Base-by-base conservation (phyloP, 805 yeast genomes). In the Tetrapisispora phaffii region DNA sequence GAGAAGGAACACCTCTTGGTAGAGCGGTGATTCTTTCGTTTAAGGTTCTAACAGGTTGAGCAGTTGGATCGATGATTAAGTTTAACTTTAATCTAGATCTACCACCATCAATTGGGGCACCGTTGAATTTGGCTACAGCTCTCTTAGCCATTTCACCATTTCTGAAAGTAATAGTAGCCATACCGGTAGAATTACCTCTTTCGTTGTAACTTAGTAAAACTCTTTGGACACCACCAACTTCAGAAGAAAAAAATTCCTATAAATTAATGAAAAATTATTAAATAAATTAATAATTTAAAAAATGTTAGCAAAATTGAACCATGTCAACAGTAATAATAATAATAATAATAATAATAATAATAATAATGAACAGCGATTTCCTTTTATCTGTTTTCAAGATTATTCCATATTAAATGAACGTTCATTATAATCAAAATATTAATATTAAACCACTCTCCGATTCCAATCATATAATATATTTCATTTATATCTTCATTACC, bases 41-140 rank as follows among this genome's bases (percentile, higher is more conserved):
- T 57, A 87, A 75, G 55, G 57, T 51, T 42, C 50, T 51, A 23
- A 44, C 43, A 26, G 88, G 82, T 67, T 74, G 80, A 66, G 76
- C 77, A 54, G 80, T 71, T 54, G 97, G 95, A 63, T 89, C 96
- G 58, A 87, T 74, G 54, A 90, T 77, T 59, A 93, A 72, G 67
- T 88, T 96, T 44, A 79, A 69, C 66, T 76, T 83, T 73, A 93
- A 76, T 64, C 74, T 82, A 53, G 77, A 66, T 49, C 80, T 75
- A 49, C 97, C 97, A 45, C 81, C 81, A 62, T 93, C 98, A 57
- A 93, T 85, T 59, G 96, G 89, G 38, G 95, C 90, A 60, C 93
- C 90, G 66, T 90, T 85, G 72, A 82, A 90, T 59, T 80, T 81
- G 59, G 79, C 77, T 58, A 85, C 85, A 41, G 96, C 95, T 58